Percentiles rank a stretch among this genome's conserved stretches.
Evolutionary conservation across 495 filamentous ascomycete species (phyloP).

Genomic region (Aspergillus mulundensis): DNA sequence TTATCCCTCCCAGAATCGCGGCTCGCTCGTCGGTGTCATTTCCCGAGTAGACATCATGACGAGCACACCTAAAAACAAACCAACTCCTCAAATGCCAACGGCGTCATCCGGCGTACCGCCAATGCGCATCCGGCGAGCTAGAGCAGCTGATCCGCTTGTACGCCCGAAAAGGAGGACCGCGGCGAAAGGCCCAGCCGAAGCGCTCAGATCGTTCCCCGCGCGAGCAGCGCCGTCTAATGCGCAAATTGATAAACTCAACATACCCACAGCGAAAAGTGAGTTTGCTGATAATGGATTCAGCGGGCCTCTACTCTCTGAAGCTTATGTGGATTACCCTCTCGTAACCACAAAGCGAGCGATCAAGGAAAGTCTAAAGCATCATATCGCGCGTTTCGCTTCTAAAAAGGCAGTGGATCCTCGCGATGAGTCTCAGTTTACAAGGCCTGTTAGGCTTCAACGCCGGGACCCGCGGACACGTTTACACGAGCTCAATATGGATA

Average conservation of each 20-base stretch:
- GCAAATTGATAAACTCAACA: conserved; percentile 16
- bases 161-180: conserved; percentile 53
- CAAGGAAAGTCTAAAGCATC: conserved; percentile 75
- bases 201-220: conserved; percentile 26
- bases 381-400: conserved; percentile 72
- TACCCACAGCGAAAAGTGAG: conserved; percentile 26
- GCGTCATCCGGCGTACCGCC: conserved; percentile 33
- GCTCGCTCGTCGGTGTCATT: too few relatives aligned
- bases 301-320: conserved; percentile 45
- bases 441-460: conserved; percentile 83
- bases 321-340: conserved; percentile 63
- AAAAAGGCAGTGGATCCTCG: conserved; percentile 66
- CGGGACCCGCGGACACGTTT: conserved; percentile 77
- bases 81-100: conserved; percentile 28
- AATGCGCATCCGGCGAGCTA: conserved; percentile 44
- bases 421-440: conserved; percentile 75
- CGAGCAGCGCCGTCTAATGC: conserved; percentile 17
- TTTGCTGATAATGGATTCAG: conserved; percentile 58
- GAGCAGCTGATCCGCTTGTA: conserved; percentile 63
- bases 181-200: conserved; percentile 19
- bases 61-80: conserved; percentile 32
- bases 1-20: too few relatives aligned
- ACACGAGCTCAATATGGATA: conserved; percentile 35
- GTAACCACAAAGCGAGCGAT: conserved; percentile 76
- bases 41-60: conserved; percentile 33